Conservation (phyloP, 177 flowering plant genomes). For the Vitis hybrid region DNA sequence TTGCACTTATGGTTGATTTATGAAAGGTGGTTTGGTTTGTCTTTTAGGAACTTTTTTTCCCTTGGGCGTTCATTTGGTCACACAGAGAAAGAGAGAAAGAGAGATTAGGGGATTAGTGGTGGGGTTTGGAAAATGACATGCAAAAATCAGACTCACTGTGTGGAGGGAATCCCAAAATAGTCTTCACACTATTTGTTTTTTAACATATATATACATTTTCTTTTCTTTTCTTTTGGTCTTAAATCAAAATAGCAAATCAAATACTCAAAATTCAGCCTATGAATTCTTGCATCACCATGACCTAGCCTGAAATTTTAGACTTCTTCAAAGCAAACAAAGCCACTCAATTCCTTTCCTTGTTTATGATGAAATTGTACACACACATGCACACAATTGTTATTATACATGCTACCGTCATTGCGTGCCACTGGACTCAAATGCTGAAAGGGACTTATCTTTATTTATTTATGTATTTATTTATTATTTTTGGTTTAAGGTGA, state of each 20-base stretch:
- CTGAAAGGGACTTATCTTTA: no score
- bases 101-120: constrained; percentile 41
- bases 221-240: not conserved
- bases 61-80: constrained; percentile 27
- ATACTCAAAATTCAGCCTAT: no score
- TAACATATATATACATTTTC: not conserved
- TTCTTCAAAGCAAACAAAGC: no score
- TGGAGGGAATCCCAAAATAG: constrained; percentile 54
- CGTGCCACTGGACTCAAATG: no score
- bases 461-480: no score
- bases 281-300: no score
- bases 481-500: no score
- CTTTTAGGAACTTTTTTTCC: constrained; percentile 22
- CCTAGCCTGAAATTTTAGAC: no score
- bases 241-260: not conserved
- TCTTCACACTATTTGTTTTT: not conserved
- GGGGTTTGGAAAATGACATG: constrained; percentile 53
- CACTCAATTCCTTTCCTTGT: no score
- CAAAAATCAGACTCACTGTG: constrained; percentile 17
- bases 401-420: no score
- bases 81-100: constrained; percentile 19
- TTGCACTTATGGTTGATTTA: constrained; percentile 26
- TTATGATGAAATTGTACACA: no score
- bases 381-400: no score
- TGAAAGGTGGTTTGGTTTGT: constrained; percentile 42